Conservation (phyloP, 2,329 filamentous ascomycete species). For the Fusarium pseudocircinatum region DNA sequence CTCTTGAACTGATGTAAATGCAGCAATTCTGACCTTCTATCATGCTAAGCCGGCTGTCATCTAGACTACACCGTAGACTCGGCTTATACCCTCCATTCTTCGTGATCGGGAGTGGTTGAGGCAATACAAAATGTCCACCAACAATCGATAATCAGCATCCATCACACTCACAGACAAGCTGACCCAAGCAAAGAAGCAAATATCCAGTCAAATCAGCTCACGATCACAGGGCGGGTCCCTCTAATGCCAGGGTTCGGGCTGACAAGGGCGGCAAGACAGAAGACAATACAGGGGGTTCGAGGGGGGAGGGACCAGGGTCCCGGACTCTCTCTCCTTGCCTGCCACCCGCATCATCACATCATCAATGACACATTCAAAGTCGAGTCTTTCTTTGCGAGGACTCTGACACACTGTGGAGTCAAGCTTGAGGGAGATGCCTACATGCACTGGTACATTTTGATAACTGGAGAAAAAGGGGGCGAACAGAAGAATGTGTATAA, state of each 20-base stretch:
- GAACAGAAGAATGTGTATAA: constrained; percentile 15
- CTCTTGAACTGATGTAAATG: background rate
- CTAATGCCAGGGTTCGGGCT: constrained; percentile 22
- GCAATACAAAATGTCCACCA: constrained; percentile 7
- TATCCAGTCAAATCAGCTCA: constrained; percentile 35
- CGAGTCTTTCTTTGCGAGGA: constrained; percentile 5
- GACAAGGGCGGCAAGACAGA: constrained; percentile 33
- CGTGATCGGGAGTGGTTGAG: constrained; percentile 2
- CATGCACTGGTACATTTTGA: background rate
- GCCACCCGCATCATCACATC: constrained; percentile 11
- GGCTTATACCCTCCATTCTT: background rate
- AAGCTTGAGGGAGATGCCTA: constrained; percentile 3
- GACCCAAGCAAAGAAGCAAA: constrained; percentile 31
- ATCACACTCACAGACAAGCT: constrained; percentile 4
- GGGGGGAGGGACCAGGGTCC: constrained; percentile 24
- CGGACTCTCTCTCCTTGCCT: constrained; percentile 6
- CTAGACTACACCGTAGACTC: background rate
- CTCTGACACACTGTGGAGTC: constrained; percentile 18
- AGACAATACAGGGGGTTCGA: constrained; percentile 20
- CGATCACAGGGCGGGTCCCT: constrained; percentile 24
- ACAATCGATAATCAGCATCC: constrained; percentile 18
- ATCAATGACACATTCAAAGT: background rate
- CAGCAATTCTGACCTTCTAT: background rate
- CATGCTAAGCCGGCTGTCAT: background rate
- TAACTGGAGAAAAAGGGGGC: constrained; percentile 12